Percentiles rank a stretch among this genome's conserved stretches.
These are phyloP conservation scores for Epichloe uncinata DNA, from an alignment of 2,329 filamentous ascomycete species.

Conservation along the genomic window DNA sequence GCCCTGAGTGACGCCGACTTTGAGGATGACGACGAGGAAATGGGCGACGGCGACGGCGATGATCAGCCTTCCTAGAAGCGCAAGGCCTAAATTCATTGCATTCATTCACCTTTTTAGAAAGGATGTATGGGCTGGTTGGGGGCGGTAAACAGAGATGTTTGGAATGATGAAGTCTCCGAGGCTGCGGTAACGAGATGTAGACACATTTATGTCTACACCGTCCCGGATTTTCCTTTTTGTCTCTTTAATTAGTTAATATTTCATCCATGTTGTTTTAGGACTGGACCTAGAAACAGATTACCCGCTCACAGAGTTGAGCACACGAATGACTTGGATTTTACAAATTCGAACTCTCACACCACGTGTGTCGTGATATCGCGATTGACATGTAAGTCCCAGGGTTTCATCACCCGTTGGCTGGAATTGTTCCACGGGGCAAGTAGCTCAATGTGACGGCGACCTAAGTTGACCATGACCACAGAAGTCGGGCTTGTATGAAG, in stretches of 20 bases:
- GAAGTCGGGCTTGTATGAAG: too few relatives aligned
- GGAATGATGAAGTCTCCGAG: not conserved
- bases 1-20: conserved; percentile 57
- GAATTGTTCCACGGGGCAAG: too few relatives aligned
- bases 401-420: too few relatives aligned
- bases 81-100: conserved; percentile 20
- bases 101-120: not conserved
- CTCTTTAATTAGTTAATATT: not conserved
- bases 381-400: too few relatives aligned
- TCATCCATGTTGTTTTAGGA: not conserved
- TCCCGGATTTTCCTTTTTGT: conserved; percentile 7
- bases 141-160: not conserved
- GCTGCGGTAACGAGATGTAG: not conserved
- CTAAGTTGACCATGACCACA: too few relatives aligned
- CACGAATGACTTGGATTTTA: not conserved
- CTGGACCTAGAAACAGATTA: conserved; percentile 2
- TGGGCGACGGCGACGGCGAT: conserved; percentile 28
- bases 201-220: not conserved
- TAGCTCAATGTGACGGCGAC: too few relatives aligned
- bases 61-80: conserved; percentile 32
- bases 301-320: conserved; percentile 5
- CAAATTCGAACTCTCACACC: not conserved
- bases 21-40: conserved; percentile 41
- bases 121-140: not conserved
- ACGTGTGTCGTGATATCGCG: not conserved